phyloP scores from a whole-genome alignment of 2,329 filamentous ascomycete genomes.

The Laburnicola sp. region DNA sequence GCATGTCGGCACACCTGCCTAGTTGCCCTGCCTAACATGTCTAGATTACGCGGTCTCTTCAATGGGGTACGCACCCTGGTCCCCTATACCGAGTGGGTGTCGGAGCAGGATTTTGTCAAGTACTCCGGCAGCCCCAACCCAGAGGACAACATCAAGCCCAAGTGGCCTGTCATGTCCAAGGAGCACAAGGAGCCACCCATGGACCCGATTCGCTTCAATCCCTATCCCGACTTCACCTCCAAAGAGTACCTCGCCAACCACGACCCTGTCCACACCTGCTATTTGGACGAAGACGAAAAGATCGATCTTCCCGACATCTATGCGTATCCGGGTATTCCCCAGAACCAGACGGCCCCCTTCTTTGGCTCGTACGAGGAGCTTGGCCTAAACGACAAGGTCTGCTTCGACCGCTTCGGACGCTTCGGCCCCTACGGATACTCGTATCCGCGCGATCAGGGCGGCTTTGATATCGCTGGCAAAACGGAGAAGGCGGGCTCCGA shows the following conservation, averaged over 20 bases:
- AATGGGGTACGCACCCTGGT: conserved; percentile 54
- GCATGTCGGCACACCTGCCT: conserved; percentile 8
- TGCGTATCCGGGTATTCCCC: conserved; percentile 61
- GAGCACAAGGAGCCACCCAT: conserved; percentile 45
- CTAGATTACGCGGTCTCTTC: conserved; percentile 53
- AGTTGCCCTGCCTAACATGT: conserved; percentile 16
- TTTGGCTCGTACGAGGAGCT: conserved; percentile 55
- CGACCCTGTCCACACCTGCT: conserved; percentile 62
- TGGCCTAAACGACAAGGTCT: conserved; percentile 52
- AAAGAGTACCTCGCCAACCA: conserved; percentile 53
- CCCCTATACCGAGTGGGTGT: conserved; percentile 46
- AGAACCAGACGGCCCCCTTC: conserved; percentile 53
- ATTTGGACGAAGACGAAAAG: conserved; percentile 62
- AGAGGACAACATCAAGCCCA: conserved; percentile 44
- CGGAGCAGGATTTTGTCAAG: conserved; percentile 51
- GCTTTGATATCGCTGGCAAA: conserved; percentile 53
- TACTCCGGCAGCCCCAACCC: conserved; percentile 44
- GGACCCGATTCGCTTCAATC: conserved; percentile 49
- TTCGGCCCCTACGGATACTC: conserved; percentile 57
- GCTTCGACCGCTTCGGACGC: conserved; percentile 56
- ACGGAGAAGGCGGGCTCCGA: conserved; percentile 51
- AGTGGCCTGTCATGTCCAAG: conserved; percentile 39
- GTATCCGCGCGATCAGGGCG: conserved; percentile 50
- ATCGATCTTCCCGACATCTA: conserved; percentile 64
- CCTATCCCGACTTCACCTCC: conserved; percentile 51